Base-by-base conservation (phyloP, 2,329 filamentous ascomycete species). In the Pseudogymnoascus sp. region DNA sequence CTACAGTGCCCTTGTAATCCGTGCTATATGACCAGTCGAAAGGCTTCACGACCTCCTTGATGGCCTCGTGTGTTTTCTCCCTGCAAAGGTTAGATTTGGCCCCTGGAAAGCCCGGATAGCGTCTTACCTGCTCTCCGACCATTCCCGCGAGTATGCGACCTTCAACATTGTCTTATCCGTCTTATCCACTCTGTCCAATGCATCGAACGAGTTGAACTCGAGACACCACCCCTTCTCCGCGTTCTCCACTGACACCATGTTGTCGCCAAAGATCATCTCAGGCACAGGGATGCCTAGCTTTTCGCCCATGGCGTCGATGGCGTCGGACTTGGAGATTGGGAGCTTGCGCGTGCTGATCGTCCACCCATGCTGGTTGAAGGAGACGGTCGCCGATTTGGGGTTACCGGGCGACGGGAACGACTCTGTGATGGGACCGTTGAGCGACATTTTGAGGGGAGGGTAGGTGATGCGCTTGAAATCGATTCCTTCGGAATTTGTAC, bases 231-330 rank as follows among this genome's bases (percentile, higher is more conserved):
- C 84, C n/a, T 82, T 85, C 17, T 82, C 80, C n/a, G 77, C 64
- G 76, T 97, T 91, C 60, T 85, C 79, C 63, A 99, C 81, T 5
- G 84, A 77, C 40, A 96, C 86, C 62, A 88, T 78, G 74, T 99
- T 99, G 78, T 99, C 92, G 64, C 94, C 94, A 72, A 99, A 99
- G 66, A 99, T 99, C 94, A 99, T 99, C 78, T 99, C 94, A 7
- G 94, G 94, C 40, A 93, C 85, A 15, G 93, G 86, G 71, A 99
- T 97, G 31, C 87, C 86, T 60, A 99, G 81, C 65, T 83, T 84
- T 62, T 81, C 80, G 40, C 87, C 86, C 84, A 99, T 90, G 37
- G 84, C 84, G 71, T 96, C 92, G 71, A 99, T 97, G 59, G 92
- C 89, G 5, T 83, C 89, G 50, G 92, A 86, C 75, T 96, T 97